Percentiles rank a stretch among this genome's conserved stretches.
phyloP scores from a whole-genome alignment of 2,329 filamentous ascomycete genomes.

The Hysterium pulicare region DNA sequence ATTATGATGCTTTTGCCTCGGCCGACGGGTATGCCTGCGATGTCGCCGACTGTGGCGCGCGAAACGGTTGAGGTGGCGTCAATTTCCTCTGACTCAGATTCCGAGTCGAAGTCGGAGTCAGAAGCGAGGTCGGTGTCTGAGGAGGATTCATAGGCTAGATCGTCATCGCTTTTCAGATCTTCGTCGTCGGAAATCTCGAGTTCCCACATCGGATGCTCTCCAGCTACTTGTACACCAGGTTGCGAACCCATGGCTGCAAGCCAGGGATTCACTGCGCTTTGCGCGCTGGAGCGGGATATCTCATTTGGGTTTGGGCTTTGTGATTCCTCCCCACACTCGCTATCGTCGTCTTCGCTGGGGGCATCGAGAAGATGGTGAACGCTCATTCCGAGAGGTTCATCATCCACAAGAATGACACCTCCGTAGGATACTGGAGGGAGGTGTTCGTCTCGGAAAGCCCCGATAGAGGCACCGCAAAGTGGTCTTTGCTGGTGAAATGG shows the following conservation, averaged over 20 bases:
- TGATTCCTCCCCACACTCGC: constrained; percentile 40
- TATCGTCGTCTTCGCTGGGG: constrained; percentile 53
- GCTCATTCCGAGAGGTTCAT: constrained; percentile 86
- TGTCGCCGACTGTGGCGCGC: constrained; percentile 57
- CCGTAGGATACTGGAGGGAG: constrained; percentile 89
- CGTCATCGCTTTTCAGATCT: constrained; percentile 42
- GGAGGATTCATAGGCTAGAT: constrained; percentile 28
- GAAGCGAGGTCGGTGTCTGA: constrained; percentile 60
- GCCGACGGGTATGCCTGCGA: constrained; percentile 70
- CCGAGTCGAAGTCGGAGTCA: constrained; percentile 52
- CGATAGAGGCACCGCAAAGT: constrained; percentile 85
- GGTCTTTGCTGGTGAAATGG: constrained; percentile 75
- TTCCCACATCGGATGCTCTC: constrained; percentile 30
- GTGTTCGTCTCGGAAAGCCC: constrained; percentile 82
- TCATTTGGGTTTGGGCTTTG: constrained; percentile 23
- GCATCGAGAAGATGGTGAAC: constrained; percentile 92
- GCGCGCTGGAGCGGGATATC: constrained; percentile 44
- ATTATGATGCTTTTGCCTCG: constrained; percentile 76
- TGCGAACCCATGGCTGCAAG: constrained; percentile 36
- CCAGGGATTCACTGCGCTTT: constrained; percentile 28
- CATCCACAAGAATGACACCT: constrained; percentile 80
- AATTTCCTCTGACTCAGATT: constrained; percentile 2
- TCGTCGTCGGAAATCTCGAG: constrained; percentile 56
- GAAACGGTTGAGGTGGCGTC: constrained; percentile 25
- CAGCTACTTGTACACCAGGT: constrained; percentile 28